These are phyloP conservation scores for Vigna hirtella DNA, from an alignment of 306 rosid species.

Conservation along the genomic window DNA sequence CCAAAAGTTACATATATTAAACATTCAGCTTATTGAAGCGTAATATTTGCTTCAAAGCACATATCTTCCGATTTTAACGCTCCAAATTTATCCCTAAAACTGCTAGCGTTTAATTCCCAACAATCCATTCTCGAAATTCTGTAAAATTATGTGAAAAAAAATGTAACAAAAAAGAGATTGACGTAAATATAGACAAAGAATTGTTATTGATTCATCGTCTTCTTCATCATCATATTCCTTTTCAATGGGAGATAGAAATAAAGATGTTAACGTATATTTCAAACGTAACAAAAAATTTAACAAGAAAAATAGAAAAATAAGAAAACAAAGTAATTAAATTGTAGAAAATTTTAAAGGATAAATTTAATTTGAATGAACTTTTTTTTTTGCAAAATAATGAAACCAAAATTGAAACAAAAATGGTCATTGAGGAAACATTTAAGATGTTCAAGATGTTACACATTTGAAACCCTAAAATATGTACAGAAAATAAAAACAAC, in stretches of 20 bases:
- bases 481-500: too few species aligned
- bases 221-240: constrained; percentile 41
- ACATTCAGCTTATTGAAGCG: constrained; percentile 9
- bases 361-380: too few species aligned
- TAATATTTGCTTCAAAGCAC: constrained; percentile 39
- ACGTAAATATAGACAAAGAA: neutral
- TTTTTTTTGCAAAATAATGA: too few species aligned
- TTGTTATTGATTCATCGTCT: constrained; percentile 6
- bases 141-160: constrained; percentile 36
- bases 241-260: constrained; percentile 75
- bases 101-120: constrained; percentile 6
- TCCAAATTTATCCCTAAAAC: constrained; percentile 37
- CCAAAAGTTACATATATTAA: neutral
- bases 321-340: too few species aligned
- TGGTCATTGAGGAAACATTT: too few species aligned
- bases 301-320: too few species aligned
- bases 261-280: constrained; percentile 62
- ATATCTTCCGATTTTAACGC: constrained; percentile 53
- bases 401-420: too few species aligned
- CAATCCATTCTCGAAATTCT: constrained; percentile 34
- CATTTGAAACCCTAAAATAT: too few species aligned
- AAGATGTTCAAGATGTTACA: too few species aligned
- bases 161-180: neutral
- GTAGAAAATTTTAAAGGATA: too few species aligned
- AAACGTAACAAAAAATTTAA: neutral